Percentiles rank a stretch among this genome's conserved stretches.
These are phyloP conservation scores for Ogataea pilisensis DNA, from an alignment of 805 yeast species.

Conservation along the genomic window DNA sequence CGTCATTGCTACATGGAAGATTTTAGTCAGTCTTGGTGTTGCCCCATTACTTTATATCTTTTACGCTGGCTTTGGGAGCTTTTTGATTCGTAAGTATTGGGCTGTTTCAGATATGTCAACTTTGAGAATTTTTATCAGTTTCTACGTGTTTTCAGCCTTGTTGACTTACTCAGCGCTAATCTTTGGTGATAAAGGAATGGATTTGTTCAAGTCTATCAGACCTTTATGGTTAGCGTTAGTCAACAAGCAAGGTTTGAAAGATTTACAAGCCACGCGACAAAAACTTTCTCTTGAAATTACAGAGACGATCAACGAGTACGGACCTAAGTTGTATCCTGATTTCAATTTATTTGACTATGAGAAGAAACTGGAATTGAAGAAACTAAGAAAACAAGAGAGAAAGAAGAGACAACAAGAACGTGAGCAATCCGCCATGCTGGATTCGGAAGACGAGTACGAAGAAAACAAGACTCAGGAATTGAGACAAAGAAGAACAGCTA, in stretches of 20 bases:
- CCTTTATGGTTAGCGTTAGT: conserved; percentile 70
- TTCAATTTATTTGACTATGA: conserved; percentile 55
- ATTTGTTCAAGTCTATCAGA: conserved; percentile 73
- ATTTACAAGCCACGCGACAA: conserved; percentile 58
- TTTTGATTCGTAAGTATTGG: conserved; percentile 26
- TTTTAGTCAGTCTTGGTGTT: conserved; percentile 79
- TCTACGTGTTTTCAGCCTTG: conserved; percentile 62
- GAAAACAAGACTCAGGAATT: conserved; percentile 45
- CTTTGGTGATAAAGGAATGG: conserved; percentile 92
- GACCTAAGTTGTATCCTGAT: conserved; percentile 85
- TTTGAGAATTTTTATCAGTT: conserved; percentile 34
- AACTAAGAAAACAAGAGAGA: conserved; percentile 25
- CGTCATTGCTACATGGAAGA: conserved; percentile 97
- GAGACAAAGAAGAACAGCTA: conserved; percentile 37
- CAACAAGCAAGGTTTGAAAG: conserved; percentile 50
- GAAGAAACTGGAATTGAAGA: conserved; percentile 33
- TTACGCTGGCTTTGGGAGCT: conserved; percentile 64
- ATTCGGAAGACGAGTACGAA: conserved; percentile 45
- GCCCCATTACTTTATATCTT: conserved; percentile 83
- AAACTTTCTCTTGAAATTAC: conserved; percentile 71
- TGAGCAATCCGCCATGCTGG: conserved; percentile 12
- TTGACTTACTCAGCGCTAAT: conserved; percentile 88
- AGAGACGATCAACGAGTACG: conserved; percentile 70
- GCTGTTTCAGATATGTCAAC: conserved; percentile 17
- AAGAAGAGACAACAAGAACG: conserved; percentile 20